These are phyloP conservation scores for Fraxinus americana DNA, from an alignment of 257 asterid species.

Conservation along the genomic window DNA sequence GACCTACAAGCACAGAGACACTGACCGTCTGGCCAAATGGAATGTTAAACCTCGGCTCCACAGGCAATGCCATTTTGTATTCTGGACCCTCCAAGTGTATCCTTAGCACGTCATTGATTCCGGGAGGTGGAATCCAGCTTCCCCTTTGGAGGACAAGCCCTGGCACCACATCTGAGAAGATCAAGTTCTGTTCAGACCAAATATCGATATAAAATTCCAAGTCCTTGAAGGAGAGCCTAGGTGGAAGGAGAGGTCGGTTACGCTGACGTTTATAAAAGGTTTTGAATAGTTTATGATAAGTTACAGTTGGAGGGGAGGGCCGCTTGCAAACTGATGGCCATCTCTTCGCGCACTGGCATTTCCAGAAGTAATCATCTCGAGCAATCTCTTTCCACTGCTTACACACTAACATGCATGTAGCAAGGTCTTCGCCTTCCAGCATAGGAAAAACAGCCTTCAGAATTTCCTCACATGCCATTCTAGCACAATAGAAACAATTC, in stretches of 20 bases:
- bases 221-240: conserved; percentile 77
- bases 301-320: conserved; percentile 57
- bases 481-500: conserved; percentile 20
- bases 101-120: conserved; percentile 67
- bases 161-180: conserved; percentile 81
- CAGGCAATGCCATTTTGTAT: conserved; percentile 89
- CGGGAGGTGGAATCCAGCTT: conserved; percentile 64
- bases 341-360: conserved; percentile 77
- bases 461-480: conserved; percentile 70
- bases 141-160: conserved; percentile 78
- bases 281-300: conserved; percentile 65
- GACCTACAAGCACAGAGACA: conserved; percentile 79
- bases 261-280: conserved; percentile 61
- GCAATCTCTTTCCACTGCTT: conserved; percentile 84
- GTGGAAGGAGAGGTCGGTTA: conserved; percentile 63
- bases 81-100: conserved; percentile 75
- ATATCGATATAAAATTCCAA: conserved; percentile 90
- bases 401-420: conserved; percentile 68
- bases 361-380: conserved; percentile 89
- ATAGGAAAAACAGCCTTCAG: conserved; percentile 88
- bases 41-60: conserved; percentile 71
- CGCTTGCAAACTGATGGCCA: conserved; percentile 93
- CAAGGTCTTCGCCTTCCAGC: conserved; percentile 85
- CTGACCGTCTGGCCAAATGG: conserved; percentile 73
- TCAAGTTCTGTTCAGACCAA: conserved; percentile 74